Base-by-base conservation (phyloP, 805 yeast genomes). In the Candida pini region DNA sequence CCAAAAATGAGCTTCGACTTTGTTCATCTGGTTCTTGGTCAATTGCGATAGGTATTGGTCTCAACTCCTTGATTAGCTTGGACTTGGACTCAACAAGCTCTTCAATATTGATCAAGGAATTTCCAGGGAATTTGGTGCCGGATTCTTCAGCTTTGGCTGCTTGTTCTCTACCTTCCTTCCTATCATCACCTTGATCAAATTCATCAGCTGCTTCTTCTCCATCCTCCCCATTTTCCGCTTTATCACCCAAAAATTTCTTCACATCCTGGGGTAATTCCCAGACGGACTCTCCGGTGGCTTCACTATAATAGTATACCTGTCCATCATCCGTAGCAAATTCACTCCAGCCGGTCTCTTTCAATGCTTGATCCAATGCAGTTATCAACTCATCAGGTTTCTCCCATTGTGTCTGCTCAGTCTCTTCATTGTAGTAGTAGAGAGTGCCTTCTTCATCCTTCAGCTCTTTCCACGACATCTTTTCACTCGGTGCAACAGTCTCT, bases 181-280 rank as follows among this genome's bases (percentile, higher is more conserved):
- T 16, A 13, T 9, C 15, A 9, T 18, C 15, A 17, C 17, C 33
- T 8, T 25, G 22, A 16, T 40, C 43, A 5, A 22, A 19, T 18
- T 26, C 34, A 26, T 32, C 34, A n/a, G 10, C 28, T 16, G n/a
- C 28, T 10, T 36, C 39, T 12, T 34, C 33, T 5, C 29, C 28
- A 3, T 33, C 38, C 14, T 36, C 37, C 16, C 14, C 18, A 19
- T n/a, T 18, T 5, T n/a, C 18, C n/a, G 18, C 16, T 6, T 21
- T 20, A 21, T 24, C 17, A 20, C 9, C 31, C 9, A 19, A 6
- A 14, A 22, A 12, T 22, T 22, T 22, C 23, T 9, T 32, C 24
- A 73, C 64, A 21, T 68, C 78, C 1, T 53, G 64, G 0, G 96
- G 96, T n/a, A 74, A 57, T 14, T 78, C 83, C 96, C 96, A 89